These are phyloP conservation scores for Aspergillus incahuasiensis DNA, from an alignment of 495 filamentous ascomycete genomes.

Conservation along the genomic window DNA sequence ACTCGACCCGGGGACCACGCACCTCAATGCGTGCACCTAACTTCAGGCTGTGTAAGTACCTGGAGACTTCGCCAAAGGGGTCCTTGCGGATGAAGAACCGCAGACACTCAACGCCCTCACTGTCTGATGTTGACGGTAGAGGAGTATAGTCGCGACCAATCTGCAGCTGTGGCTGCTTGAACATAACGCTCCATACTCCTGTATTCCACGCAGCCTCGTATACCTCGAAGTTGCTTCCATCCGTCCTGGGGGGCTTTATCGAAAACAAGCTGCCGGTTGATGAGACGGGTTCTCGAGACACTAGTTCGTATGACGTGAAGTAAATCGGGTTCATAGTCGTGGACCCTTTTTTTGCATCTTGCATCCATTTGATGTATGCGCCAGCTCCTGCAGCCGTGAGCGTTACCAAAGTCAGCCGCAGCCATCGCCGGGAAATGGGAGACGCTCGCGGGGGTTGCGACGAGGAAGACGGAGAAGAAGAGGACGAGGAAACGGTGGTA, in stretches of 20 bases:
- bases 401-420: slow-evolving; percentile 32
- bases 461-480: slow-evolving; percentile 9
- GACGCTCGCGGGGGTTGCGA: not conserved
- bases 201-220: slow-evolving; percentile 50
- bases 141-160: slow-evolving; percentile 89
- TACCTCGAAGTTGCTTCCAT: slow-evolving; percentile 34
- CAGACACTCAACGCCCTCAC: slow-evolving; percentile 37
- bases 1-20: slow-evolving; percentile 73
- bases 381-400: slow-evolving; percentile 34
- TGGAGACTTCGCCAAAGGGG: slow-evolving; percentile 58
- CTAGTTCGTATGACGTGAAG: slow-evolving; percentile 65
- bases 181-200: slow-evolving; percentile 80
- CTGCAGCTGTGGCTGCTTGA: slow-evolving; percentile 90
- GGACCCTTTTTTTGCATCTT: slow-evolving; percentile 18
- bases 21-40: slow-evolving; percentile 62
- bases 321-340: slow-evolving; percentile 46
- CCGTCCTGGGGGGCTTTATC: slow-evolving; percentile 46
- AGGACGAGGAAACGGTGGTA: slow-evolving; percentile 22
- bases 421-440: slow-evolving; percentile 22
- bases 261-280: slow-evolving; percentile 72
- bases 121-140: slow-evolving; percentile 50
- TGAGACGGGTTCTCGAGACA: slow-evolving; percentile 63
- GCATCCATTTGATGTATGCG: slow-evolving; percentile 33
- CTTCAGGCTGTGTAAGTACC: slow-evolving; percentile 60
- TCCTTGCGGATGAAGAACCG: slow-evolving; percentile 54